These are phyloP conservation scores for Ceratobasidium papillatum DNA, from an alignment of 1,284 basidiomycete genomes.

Conservation along the genomic window DNA sequence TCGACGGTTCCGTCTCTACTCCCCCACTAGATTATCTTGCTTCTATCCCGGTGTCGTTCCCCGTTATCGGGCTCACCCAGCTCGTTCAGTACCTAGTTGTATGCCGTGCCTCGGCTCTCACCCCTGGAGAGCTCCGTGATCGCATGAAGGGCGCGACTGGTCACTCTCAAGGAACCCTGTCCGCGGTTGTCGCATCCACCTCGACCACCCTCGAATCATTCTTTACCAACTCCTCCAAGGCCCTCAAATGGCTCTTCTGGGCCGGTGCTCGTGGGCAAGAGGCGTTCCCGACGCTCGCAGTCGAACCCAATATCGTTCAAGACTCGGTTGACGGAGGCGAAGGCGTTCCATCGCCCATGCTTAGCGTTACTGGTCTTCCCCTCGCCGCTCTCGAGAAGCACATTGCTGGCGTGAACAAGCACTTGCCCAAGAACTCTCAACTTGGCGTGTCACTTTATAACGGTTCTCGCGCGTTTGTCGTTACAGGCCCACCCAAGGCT, in stretches of 20 bases:
- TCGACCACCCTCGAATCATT: constrained; percentile 81
- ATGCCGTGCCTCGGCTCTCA: constrained; percentile 76
- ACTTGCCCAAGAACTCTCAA: constrained; percentile 81
- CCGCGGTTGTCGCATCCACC: constrained; percentile 86
- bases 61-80: constrained; percentile 95
- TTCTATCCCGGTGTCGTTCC: constrained; percentile 93
- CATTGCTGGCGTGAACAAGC: constrained; percentile 87
- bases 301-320: constrained; percentile 88
- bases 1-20: constrained; percentile 71
- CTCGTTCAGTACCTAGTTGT: constrained; percentile 90
- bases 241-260: constrained; percentile 91
- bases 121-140: constrained; percentile 80
- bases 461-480: constrained; percentile 88
- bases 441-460: constrained; percentile 91
- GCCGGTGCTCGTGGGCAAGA: constrained; percentile 93
- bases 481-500: constrained; percentile 92
- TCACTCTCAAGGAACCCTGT: constrained; percentile 96
- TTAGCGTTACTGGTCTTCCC: constrained; percentile 85
- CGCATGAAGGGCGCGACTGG: constrained; percentile 89
- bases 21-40: constrained; percentile 91
- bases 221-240: constrained; percentile 79
- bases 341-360: constrained; percentile 93
- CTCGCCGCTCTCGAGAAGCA: constrained; percentile 83
- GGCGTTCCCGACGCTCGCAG: constrained; percentile 90
- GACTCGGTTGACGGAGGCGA: constrained; percentile 93